These are phyloP conservation scores for Phytophthora pseudosyringae DNA, from an alignment of 352 stramenopile species.

Conservation along the genomic window DNA sequence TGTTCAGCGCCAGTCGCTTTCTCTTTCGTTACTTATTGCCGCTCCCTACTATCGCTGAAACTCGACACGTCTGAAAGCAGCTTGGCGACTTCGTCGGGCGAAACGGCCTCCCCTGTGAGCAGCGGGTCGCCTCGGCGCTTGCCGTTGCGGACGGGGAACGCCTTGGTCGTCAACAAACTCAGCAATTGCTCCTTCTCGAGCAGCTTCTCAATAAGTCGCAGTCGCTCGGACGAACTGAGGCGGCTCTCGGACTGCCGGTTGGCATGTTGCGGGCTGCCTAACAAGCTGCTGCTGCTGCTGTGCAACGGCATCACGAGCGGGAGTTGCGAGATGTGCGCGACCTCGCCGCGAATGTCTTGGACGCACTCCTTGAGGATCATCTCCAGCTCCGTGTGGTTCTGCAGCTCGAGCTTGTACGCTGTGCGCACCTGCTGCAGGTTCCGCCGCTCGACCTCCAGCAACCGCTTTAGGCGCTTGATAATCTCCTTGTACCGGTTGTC, in stretches of 20 bases:
- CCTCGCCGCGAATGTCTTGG: slow-evolving; percentile 79
- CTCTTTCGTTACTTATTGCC: slow-evolving; percentile 31
- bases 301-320: slow-evolving; percentile 18
- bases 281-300: slow-evolving; percentile 24
- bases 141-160: slow-evolving; percentile 60
- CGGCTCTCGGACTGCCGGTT: slow-evolving; percentile 25
- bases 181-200: slow-evolving; percentile 86
- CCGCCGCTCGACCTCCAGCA: slow-evolving; percentile 87
- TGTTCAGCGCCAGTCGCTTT: slow-evolving; percentile 15
- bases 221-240: slow-evolving; percentile 55
- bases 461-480: slow-evolving; percentile 90
- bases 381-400: slow-evolving; percentile 85
- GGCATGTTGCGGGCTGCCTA: slow-evolving; percentile 11
- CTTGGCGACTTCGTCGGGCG: slow-evolving; percentile 49
- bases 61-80: slow-evolving; percentile 49
- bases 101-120: slow-evolving; percentile 52
- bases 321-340: slow-evolving; percentile 43
- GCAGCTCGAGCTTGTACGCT: slow-evolving; percentile 72
- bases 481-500: slow-evolving; percentile 93
- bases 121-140: slow-evolving; percentile 43
- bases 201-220: slow-evolving; percentile 80
- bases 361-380: slow-evolving; percentile 82
- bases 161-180: slow-evolving; percentile 76
- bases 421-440: slow-evolving; percentile 84
- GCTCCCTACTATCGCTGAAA: slow-evolving; percentile 18